Percentiles rank a stretch among this genome's conserved stretches.
Evolutionary conservation across 192 early-diverging fungal species (phyloP).

Genomic region (Mortierella alpina): DNA sequence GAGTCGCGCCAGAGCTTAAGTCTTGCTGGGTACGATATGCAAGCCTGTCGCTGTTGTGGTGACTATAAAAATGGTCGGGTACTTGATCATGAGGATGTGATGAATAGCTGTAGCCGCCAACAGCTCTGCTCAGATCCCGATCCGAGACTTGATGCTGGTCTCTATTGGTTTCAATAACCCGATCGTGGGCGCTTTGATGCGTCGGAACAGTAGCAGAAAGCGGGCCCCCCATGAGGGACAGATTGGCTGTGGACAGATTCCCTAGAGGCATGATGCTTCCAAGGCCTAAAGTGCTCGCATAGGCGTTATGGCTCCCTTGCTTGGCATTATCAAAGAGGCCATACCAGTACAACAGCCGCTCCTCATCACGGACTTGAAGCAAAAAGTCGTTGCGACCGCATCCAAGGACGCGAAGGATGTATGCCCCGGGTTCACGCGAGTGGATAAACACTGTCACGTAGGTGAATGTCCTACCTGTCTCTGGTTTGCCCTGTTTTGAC

Average conservation of each 20-base stretch:
- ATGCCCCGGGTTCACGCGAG: slow-evolving; percentile 28
- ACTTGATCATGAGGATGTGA: no score
- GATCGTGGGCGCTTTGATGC: not conserved
- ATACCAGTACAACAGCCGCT: slow-evolving; percentile 36
- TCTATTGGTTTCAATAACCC: no score
- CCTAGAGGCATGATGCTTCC: slow-evolving; percentile 3
- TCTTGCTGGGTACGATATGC: not conserved
- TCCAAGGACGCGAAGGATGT: slow-evolving; percentile 29
- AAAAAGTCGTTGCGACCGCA: slow-evolving; percentile 18
- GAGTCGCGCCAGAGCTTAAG: not conserved
- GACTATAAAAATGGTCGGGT: no score
- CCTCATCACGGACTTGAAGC: slow-evolving; percentile 45
- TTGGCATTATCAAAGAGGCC: slow-evolving; percentile 38
- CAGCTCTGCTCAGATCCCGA: no score
- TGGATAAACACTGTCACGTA: slow-evolving; percentile 17
- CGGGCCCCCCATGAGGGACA: not conserved
- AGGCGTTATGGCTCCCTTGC: not conserved
- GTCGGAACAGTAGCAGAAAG: not conserved
- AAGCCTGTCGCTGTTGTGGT: no score
- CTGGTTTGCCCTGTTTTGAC: slow-evolving; percentile 29
- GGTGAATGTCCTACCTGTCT: slow-evolving; percentile 40
- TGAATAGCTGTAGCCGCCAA: no score
- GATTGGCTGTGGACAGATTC: not conserved
- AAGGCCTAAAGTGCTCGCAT: not conserved
- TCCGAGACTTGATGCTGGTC: no score